Evolutionary conservation across 1,139 yeast species (phyloP).

Genomic region (Lodderomyces oxycetoniae): DNA sequence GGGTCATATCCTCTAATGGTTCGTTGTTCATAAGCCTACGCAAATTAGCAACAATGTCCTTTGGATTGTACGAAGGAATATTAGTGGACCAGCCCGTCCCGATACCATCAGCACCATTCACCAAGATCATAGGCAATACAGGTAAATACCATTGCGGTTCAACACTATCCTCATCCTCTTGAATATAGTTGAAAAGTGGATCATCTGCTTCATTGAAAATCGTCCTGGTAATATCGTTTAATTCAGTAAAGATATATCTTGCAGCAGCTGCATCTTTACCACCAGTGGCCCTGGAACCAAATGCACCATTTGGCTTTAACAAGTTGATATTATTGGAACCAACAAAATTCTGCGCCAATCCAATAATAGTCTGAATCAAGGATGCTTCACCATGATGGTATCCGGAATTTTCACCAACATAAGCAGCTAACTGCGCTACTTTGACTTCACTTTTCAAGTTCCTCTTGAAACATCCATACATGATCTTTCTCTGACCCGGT

Average conservation of each 20-base stretch:
- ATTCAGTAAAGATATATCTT: constrained; percentile 90
- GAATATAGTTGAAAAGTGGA: constrained; percentile 71
- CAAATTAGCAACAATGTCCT: constrained; percentile 72
- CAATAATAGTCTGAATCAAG: constrained; percentile 82
- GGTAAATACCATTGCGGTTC: constrained; percentile 98
- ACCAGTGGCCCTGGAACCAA: constrained; percentile 95
- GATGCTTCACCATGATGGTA: constrained; percentile 96
- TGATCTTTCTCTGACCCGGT: constrained; percentile 94
- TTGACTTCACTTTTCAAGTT: constrained; percentile 75
- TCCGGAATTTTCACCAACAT: constrained; percentile 83
- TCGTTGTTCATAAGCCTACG: constrained; percentile 70
- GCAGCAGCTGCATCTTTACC: constrained; percentile 99
- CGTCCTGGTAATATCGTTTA: constrained; percentile 68
- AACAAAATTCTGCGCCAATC: constrained; percentile 90
- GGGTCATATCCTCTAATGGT: constrained; percentile 67
- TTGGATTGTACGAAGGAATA: constrained; percentile 87
- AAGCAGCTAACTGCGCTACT: constrained; percentile 89
- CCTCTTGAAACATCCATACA: constrained; percentile 83
- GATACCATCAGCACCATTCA: constrained; percentile 96
- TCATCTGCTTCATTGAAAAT: constrained; percentile 80
- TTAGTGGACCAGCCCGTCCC: constrained; percentile 99
- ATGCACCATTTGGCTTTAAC: constrained; percentile 88
- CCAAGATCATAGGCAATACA: constrained; percentile 84
- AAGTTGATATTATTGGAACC: constrained; percentile 89
- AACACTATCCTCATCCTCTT: constrained; percentile 90